phyloP scores from a whole-genome alignment of 1,284 basidiomycete species.

The Phenoliferia sp. region DNA sequence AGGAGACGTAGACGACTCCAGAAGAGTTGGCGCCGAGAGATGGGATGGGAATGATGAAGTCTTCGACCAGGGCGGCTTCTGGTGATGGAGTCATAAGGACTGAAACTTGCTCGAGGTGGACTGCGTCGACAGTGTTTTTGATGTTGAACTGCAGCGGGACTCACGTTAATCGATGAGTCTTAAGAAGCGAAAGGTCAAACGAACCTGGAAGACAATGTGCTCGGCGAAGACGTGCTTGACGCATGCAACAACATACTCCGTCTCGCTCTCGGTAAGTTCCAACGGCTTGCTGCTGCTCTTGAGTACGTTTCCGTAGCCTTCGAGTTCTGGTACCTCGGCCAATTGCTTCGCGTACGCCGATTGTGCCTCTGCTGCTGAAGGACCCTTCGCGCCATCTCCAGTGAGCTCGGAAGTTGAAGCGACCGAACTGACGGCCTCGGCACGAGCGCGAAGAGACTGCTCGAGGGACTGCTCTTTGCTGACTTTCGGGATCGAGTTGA shows the following conservation, averaged over 20 bases:
- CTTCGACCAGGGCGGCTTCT: slow-evolving; percentile 70
- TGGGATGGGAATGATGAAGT: slow-evolving; percentile 86
- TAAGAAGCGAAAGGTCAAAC: not conserved
- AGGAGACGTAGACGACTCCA: slow-evolving; percentile 86
- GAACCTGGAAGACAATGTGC: slow-evolving; percentile 90
- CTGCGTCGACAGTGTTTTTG: slow-evolving; percentile 95
- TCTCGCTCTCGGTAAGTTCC: slow-evolving; percentile 92
- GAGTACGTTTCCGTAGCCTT: slow-evolving; percentile 76
- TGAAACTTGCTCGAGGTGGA: slow-evolving; percentile 84
- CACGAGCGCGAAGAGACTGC: slow-evolving; percentile 49
- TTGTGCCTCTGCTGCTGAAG: slow-evolving; percentile 72
- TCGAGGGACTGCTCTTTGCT: slow-evolving; percentile 82
- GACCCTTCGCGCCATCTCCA: slow-evolving; percentile 32
- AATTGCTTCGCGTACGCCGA: slow-evolving; percentile 84
- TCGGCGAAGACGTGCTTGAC: slow-evolving; percentile 97
- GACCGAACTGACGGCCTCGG: slow-evolving; percentile 20
- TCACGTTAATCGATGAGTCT: not conserved
- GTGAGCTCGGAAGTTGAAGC: slow-evolving; percentile 13
- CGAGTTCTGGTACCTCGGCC: slow-evolving; percentile 77
- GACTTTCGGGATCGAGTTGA: slow-evolving; percentile 77
- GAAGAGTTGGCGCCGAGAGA: slow-evolving; percentile 67
- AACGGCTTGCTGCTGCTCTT: slow-evolving; percentile 76
- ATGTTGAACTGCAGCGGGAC: slow-evolving; percentile 73
- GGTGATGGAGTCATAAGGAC: slow-evolving; percentile 85
- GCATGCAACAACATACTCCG: slow-evolving; percentile 93